Percentiles rank a stretch among this genome's conserved stretches.
Conservation (phyloP, 805 yeast species). For the Isabelozyma gotoi region DNA sequence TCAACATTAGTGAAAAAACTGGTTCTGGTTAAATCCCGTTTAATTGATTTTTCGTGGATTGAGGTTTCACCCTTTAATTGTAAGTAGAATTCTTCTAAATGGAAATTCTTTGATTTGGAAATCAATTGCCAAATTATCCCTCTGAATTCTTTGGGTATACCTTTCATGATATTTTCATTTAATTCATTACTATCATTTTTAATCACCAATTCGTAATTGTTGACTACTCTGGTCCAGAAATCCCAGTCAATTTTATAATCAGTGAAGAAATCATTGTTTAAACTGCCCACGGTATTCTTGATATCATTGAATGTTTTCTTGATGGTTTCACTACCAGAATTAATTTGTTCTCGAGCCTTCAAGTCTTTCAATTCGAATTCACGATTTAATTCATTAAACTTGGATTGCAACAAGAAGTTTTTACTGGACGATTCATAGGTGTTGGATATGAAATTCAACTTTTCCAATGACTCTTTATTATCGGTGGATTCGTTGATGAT, state of each 20-base stretch:
- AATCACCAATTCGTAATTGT: slow-evolving; percentile 71
- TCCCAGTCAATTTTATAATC: slow-evolving; percentile 64
- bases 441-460: neutral
- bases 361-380: slow-evolving; percentile 50
- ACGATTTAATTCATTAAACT: slow-evolving; percentile 55
- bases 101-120: slow-evolving; percentile 70
- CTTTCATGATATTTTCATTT: slow-evolving; percentile 61
- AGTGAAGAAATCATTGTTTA: slow-evolving; percentile 28
- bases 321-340: slow-evolving; percentile 37
- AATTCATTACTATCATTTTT: slow-evolving; percentile 59
- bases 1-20: slow-evolving; percentile 66
- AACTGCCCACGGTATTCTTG: slow-evolving; percentile 46
- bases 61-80: slow-evolving; percentile 50
- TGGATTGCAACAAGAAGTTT: slow-evolving; percentile 58
- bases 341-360: slow-evolving; percentile 47
- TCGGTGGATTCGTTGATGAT: slow-evolving; percentile 1
- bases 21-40: slow-evolving; percentile 82
- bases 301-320: slow-evolving; percentile 47
- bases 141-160: slow-evolving; percentile 82
- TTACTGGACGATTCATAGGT: slow-evolving; percentile 19
- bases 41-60: slow-evolving; percentile 72
- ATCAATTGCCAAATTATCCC: slow-evolving; percentile 93
- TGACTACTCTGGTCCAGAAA: slow-evolving; percentile 82
- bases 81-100: slow-evolving; percentile 58
- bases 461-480: neutral